phyloP scores from a whole-genome alignment of 2,329 filamentous ascomycete genomes.

The Claviceps pusilla region DNA sequence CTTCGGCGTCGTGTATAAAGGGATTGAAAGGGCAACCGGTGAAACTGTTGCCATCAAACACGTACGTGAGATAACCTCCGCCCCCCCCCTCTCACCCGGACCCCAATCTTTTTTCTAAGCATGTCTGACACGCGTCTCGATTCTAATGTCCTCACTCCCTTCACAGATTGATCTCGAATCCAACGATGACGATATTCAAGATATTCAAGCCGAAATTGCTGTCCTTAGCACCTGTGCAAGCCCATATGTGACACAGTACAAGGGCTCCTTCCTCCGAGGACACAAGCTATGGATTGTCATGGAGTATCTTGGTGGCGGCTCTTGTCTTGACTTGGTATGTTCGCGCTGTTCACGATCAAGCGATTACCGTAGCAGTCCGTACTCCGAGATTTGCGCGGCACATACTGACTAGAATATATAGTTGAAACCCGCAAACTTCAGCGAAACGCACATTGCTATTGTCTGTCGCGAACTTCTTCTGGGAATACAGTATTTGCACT shows the following conservation, averaged over 20 bases:
- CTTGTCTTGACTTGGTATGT: conserved; percentile 77
- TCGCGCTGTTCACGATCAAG: background rate
- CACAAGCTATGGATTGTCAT: conserved; percentile 99
- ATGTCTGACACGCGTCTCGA: background rate
- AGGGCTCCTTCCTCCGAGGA: conserved; percentile 86
- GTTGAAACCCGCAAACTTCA: conserved; percentile 82
- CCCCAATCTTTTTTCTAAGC: background rate
- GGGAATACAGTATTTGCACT: conserved; percentile 84
- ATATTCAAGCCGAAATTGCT: conserved; percentile 94
- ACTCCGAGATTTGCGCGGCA: background rate
- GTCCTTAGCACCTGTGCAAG: conserved; percentile 91
- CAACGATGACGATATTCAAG: conserved; percentile 94
- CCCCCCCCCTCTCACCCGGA: background rate
- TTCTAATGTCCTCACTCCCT: background rate
- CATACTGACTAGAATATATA: conserved; percentile 26
- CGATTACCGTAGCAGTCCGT: no score
- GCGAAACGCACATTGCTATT: conserved; percentile 82
- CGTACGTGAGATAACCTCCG: conserved; percentile 37
- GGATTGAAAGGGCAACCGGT: conserved; percentile 77
- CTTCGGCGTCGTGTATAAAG: conserved; percentile 95
- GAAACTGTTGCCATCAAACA: conserved; percentile 95
- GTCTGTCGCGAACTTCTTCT: conserved; percentile 82
- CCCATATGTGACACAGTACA: conserved; percentile 89
- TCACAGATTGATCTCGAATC: conserved; percentile 93
- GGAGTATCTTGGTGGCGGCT: conserved; percentile 92